These are phyloP conservation scores for Nannochloropsis gaditana DNA, from an alignment of 108 stramenopile genomes.

Conservation along the genomic window DNA sequence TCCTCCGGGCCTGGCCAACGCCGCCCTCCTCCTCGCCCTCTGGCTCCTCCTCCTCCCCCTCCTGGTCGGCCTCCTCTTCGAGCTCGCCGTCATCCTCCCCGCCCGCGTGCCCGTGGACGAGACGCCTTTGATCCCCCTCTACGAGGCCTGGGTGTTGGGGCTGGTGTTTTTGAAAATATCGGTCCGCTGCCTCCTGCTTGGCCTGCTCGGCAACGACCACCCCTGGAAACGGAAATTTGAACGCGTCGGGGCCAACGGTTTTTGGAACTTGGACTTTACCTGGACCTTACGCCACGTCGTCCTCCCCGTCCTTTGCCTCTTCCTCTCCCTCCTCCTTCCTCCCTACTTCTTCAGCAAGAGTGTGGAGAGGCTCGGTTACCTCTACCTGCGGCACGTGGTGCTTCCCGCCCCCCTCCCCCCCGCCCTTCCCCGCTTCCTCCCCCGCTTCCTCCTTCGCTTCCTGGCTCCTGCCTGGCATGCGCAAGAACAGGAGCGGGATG, in stretches of 20 bases:
- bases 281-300: background rate
- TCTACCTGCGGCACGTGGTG: background rate
- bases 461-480: background rate
- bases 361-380: background rate
- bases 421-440: constrained; percentile 13
- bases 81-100: background rate
- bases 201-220: constrained; percentile 4
- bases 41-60: background rate
- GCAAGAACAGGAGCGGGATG: background rate
- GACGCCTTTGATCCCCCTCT: background rate
- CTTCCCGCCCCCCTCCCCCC: background rate
- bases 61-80: background rate
- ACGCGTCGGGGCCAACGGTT: background rate
- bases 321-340: background rate
- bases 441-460: background rate
- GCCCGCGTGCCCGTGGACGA: background rate
- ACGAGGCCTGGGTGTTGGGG: background rate
- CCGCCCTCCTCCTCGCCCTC: background rate
- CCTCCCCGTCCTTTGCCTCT: background rate
- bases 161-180: background rate
- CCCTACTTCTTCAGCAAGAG: background rate
- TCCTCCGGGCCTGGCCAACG: background rate
- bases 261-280: background rate
- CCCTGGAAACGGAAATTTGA: constrained; percentile 9
- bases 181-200: background rate